phyloP scores from a whole-genome alignment of 1,284 basidiomycete genomes.

The Ustilago loliicola region DNA sequence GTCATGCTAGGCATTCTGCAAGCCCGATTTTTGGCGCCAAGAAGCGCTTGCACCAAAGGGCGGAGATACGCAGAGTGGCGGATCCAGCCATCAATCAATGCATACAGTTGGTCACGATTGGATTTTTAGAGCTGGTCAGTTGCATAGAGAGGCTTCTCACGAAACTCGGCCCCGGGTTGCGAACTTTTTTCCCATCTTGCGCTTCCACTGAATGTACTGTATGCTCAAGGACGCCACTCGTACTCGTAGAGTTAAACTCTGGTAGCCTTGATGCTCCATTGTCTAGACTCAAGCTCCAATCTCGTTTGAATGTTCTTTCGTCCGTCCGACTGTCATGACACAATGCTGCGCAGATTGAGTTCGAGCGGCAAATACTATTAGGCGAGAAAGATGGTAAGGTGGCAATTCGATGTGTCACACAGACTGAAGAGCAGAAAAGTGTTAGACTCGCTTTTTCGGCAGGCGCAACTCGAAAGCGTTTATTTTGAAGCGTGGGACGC shows the following conservation, averaged over 20 bases:
- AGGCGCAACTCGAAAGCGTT: neutral
- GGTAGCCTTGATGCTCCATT: neutral
- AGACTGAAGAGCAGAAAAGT: neutral
- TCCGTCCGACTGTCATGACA: neutral
- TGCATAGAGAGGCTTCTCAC: slow-evolving; percentile 2
- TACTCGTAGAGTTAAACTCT: slow-evolving; percentile 1
- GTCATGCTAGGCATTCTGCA: slow-evolving; percentile 2
- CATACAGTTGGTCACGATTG: slow-evolving; percentile 8
- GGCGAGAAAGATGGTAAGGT: neutral
- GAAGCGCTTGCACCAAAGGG: slow-evolving; percentile 1
- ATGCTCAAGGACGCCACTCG: slow-evolving; percentile 4
- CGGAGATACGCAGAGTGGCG: neutral
- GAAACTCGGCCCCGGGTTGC: slow-evolving; percentile 7
- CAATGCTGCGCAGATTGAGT: neutral
- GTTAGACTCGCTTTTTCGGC: slow-evolving; percentile 2
- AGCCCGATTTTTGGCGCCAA: slow-evolving; percentile 1
- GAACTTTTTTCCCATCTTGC: neutral
- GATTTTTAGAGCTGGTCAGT: slow-evolving; percentile 3
- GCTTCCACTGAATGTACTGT: slow-evolving; percentile 1
- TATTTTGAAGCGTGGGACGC: slow-evolving; percentile 6
- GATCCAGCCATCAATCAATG: slow-evolving; percentile 5
- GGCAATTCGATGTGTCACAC: neutral
- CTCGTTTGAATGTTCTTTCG: slow-evolving; percentile 3
- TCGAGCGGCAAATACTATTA: neutral
- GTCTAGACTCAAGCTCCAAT: slow-evolving; percentile 1